Percentiles rank a stretch among this genome's conserved stretches.
Evolutionary conservation across 2,329 filamentous ascomycete species (phyloP).

Genomic region (Pyrenophora seminiperda): DNA sequence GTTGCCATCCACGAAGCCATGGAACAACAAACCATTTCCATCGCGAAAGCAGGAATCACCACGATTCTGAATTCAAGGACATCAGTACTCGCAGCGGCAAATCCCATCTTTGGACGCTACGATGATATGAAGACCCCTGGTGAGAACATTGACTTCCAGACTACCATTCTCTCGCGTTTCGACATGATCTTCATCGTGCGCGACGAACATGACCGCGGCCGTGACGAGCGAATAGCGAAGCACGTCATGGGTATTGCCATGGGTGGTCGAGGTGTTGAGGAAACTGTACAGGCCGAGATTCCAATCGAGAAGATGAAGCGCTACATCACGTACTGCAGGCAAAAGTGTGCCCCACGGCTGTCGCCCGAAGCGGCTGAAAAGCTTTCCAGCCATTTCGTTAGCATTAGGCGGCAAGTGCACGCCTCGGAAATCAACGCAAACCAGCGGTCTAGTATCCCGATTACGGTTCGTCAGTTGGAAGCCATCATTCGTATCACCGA

Average conservation of each 20-base stretch:
- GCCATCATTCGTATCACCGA: constrained; percentile 97
- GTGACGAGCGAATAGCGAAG: constrained; percentile 91
- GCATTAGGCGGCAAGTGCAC: constrained; percentile 92
- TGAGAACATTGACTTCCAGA: constrained; percentile 99
- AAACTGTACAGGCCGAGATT: constrained; percentile 84
- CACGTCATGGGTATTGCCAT: constrained; percentile 99
- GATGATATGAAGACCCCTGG: constrained; percentile 97
- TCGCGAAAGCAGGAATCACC: constrained; percentile 97
- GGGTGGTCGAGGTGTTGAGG: constrained; percentile 81
- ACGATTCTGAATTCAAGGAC: constrained; percentile 96
- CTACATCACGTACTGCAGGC: constrained; percentile 96
- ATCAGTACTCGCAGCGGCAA: constrained; percentile 92
- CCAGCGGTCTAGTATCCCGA: constrained; percentile 89
- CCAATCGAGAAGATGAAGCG: constrained; percentile 96
- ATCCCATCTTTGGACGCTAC: constrained; percentile 96
- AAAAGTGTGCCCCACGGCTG: constrained; percentile 88
- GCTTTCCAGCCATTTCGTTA: constrained; percentile 95
- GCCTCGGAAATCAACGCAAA: constrained; percentile 89
- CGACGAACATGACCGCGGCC: constrained; percentile 86
- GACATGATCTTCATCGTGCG: constrained; percentile 99
- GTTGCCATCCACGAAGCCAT: constrained; percentile 99
- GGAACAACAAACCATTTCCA: constrained; percentile 99
- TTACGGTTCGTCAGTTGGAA: constrained; percentile 95
- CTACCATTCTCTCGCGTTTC: constrained; percentile 95
- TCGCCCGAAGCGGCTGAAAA: constrained; percentile 92